Evolutionary conservation across 2,329 filamentous ascomycete species (phyloP).

Genomic region (Neurospora crassa): DNA sequence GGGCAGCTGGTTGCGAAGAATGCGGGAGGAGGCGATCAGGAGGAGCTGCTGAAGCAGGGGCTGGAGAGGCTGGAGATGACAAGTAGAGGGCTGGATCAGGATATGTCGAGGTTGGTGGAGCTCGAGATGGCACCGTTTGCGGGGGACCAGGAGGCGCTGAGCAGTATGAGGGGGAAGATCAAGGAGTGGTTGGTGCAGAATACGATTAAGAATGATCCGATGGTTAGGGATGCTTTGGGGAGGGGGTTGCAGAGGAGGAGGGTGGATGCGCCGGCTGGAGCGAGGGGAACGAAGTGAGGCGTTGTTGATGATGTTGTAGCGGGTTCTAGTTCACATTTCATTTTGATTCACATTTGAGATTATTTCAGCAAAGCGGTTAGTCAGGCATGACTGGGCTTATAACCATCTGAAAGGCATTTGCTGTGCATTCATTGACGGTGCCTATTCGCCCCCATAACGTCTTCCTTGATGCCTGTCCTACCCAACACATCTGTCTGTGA

Average conservation of each 20-base stretch:
- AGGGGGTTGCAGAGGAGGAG: slow-evolving; percentile 55
- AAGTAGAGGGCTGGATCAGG: slow-evolving; percentile 52
- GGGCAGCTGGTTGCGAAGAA: slow-evolving; percentile 20
- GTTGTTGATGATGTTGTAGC: neutral
- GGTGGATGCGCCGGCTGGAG: slow-evolving; percentile 52
- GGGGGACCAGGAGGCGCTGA: slow-evolving; percentile 56
- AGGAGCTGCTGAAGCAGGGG: slow-evolving; percentile 44
- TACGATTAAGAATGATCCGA: slow-evolving; percentile 66
- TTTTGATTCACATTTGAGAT: neutral
- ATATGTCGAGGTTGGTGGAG: slow-evolving; percentile 60
- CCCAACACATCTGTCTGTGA: neutral
- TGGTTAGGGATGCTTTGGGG: slow-evolving; percentile 72
- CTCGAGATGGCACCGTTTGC: slow-evolving; percentile 75
- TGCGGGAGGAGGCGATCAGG: slow-evolving; percentile 31
- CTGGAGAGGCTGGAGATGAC: slow-evolving; percentile 57
- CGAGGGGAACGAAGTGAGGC: slow-evolving; percentile 37
- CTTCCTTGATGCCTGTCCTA: neutral
- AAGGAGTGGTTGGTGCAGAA: slow-evolving; percentile 85
- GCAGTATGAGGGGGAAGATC: slow-evolving; percentile 59
- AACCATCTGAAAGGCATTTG: neutral
- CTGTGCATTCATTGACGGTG: neutral
- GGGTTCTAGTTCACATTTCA: neutral
- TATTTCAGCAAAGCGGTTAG: neutral
- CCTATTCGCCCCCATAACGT: neutral
- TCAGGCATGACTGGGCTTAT: neutral